Base-by-base conservation (phyloP, 2,329 filamentous ascomycete species). In the Ascochyta clinopodiicola region DNA sequence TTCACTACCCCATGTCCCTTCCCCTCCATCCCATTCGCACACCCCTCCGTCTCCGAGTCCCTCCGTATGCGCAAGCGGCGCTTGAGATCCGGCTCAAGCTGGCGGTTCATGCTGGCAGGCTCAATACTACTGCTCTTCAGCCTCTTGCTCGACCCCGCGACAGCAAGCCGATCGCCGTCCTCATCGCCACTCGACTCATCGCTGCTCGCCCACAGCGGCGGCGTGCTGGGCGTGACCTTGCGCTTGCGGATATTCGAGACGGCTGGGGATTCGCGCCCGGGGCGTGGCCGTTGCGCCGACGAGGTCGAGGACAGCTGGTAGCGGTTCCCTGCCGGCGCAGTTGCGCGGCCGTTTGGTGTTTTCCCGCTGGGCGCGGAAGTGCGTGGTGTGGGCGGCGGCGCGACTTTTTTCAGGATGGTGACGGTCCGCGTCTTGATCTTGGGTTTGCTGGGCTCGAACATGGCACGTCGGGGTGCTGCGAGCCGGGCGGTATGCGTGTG, bases 51-150 rank as follows among this genome's bases (percentile, higher is more conserved):
- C 37, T 57, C 59, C 12, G 49, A 37, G 24, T 70, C 66, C 6
- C 46, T 31, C 34, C 59, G 60, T 55, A 67, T 64, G 8, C 72
- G 64, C 53, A 77, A 70, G 54, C 72, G 63, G 42, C 74, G 54
- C 46, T 64, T 66, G 52, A 63, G 44, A 53, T 77, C 74, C 12
- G 74, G 74, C 61, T 75, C 72, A 29, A 75, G 66, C 36, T 67
- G 65, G 56, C 73, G 68, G 44, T 75, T 72, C 53, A 75, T 60
- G n/a, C 66, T 63, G 56, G 63, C 58, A 3, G 74, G 74, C 61
- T 77, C 74, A 1, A 68, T 70, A 44, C 72, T 75, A 31, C 59
- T 72, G 60, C 72, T 76, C 48, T 68, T 73, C 49, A 72, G 73
- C 55, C 71, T 60, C 35, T 71, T 68, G 61, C 73, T 74, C 57